These are phyloP conservation scores for Begonia loranthoides DNA, from an alignment of 306 rosid genomes.

Conservation along the genomic window DNA sequence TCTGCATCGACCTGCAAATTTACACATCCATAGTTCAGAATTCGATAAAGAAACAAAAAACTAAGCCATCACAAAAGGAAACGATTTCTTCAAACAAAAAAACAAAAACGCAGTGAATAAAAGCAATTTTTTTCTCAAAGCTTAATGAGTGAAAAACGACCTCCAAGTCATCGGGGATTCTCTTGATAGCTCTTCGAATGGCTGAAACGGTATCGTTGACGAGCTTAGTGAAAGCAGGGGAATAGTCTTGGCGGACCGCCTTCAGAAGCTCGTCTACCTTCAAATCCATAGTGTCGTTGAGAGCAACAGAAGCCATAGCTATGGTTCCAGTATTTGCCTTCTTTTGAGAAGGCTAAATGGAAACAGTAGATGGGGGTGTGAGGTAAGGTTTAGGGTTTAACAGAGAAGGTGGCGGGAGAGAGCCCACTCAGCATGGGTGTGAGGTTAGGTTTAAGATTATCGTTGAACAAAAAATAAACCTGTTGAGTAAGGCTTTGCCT, in stretches of 20 bases:
- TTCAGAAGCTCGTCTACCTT: slow-evolving; percentile 53
- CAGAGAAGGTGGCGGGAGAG: slow-evolving; percentile 13
- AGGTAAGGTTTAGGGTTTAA: slow-evolving; percentile 17
- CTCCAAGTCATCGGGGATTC: slow-evolving; percentile 48
- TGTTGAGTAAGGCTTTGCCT: too few species aligned
- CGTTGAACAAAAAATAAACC: too few species aligned
- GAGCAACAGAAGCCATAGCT: slow-evolving; percentile 14
- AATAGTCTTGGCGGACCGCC: slow-evolving; percentile 35
- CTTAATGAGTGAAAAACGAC: slow-evolving; percentile 9
- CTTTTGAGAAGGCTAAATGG: too few species aligned
- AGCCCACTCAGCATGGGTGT: too few species aligned
- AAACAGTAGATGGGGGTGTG: too few species aligned
- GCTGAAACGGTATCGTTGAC: slow-evolving; percentile 43
- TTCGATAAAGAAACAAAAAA: background rate
- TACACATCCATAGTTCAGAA: background rate
- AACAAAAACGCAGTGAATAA: background rate
- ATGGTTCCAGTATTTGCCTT: background rate
- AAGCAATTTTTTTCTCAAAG: too few species aligned
- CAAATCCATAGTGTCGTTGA: slow-evolving; percentile 34
- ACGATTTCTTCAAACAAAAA: background rate
- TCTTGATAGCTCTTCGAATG: slow-evolving; percentile 32
- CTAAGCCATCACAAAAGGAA: background rate
- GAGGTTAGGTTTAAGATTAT: too few species aligned
- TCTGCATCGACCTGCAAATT: slow-evolving; percentile 41
- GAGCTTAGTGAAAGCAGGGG: slow-evolving; percentile 25